Evolutionary conservation across 805 yeast genomes (phyloP), one percentile per base, ranked within the genome.

Genomic region (Ogataea parapolymorpha): DNA sequence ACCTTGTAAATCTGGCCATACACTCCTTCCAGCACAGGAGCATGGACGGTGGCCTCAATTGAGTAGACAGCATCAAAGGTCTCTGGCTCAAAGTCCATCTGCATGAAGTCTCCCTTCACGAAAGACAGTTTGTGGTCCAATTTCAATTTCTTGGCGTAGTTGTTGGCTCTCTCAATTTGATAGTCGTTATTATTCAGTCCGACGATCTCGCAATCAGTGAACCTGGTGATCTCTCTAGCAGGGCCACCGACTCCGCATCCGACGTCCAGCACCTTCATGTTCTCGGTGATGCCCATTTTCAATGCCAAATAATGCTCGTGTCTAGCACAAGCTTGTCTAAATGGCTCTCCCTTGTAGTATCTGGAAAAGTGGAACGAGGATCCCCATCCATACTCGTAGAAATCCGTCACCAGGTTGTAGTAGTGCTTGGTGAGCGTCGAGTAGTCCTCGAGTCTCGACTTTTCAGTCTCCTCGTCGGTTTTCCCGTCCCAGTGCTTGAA

Each of bases 211-310:
- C 89, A 83, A 57, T 83, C 88, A 37, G 98, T 84, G 73, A 91
- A 91, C 62, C 96, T 80, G 46, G 84, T 75, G 59, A 91, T 91
- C 71, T 93, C 96, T 67, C 97, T 84, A 16, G 96, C 97, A 58
- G 99, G 99, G 31, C 99, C 99, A 62, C 99, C 99, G 56, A 91
- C 96, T 75, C 99, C 99, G 72, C 99, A 93, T 35, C 99, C 99
- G 43, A 91, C 99, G 63, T 91, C 99, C 54, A 91, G 75, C 13
- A 91, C 99, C 59, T 82, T 80, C 87, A 85, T 85, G 54, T 80
- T 77, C 54, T 81, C 85, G 54, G 72, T 66, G 56, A 91, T 72
- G 48, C 85, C 85, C 77, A 90, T 89, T 71, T 85, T 82, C 65
- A 74, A 70, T 30, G 99, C 99, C 54, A 91, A 72, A 67, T 77